Evolutionary conservation across 75 land plant genomes (phyloP).

Genomic region (Cunninghamia lanceolata): DNA sequence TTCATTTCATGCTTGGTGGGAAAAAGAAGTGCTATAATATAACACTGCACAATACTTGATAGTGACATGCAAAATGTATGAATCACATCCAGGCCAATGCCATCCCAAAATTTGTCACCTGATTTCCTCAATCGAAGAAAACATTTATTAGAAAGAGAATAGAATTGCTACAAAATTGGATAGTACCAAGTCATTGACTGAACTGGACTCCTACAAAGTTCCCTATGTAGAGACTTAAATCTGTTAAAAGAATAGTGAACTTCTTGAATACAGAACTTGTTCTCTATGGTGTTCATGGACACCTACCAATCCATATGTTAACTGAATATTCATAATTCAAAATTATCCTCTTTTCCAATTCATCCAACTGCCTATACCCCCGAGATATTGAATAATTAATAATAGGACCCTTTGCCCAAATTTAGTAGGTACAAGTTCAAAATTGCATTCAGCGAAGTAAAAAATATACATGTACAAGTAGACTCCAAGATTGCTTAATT

Average conservation of each 20-base stretch:
- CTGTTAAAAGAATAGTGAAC: neutral
- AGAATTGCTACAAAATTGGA: neutral
- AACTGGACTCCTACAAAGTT: too few relatives aligned
- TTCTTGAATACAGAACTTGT: neutral
- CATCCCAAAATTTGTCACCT: neutral
- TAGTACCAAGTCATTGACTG: neutral
- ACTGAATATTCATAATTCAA: neutral
- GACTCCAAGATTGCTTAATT: neutral
- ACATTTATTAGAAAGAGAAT: neutral
- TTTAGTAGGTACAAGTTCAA: neutral
- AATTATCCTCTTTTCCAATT: neutral
- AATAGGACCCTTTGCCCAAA: neutral
- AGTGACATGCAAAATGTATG: too few relatives aligned
- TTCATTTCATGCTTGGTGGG: too few relatives aligned
- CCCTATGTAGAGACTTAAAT: neutral
- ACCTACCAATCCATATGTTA: neutral
- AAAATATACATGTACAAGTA: neutral
- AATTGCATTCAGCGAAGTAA: neutral
- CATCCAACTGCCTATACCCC: neutral
- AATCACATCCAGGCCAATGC: neutral
- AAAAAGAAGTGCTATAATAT: too few relatives aligned
- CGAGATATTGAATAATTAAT: neutral
- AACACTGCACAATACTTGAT: too few relatives aligned
- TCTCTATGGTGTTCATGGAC: neutral
- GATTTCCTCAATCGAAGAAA: neutral